phyloP scores from a whole-genome alignment of 2,329 filamentous ascomycete genomes.

The Apiospora koreana region DNA sequence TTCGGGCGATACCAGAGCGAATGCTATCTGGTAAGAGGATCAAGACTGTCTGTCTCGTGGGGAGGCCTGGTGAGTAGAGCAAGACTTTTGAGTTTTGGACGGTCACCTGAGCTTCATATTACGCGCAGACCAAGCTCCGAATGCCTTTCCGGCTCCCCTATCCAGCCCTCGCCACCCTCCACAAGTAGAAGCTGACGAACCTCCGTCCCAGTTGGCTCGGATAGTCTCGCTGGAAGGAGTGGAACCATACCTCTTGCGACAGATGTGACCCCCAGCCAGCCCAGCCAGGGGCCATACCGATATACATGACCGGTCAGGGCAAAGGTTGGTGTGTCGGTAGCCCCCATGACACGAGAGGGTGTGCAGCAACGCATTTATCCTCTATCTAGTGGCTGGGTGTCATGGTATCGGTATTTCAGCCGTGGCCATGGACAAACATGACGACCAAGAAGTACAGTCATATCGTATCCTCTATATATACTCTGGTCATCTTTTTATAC shows the following conservation, averaged over 20 bases:
- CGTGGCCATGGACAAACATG: neutral
- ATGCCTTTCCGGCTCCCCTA: neutral
- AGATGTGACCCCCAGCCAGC: neutral
- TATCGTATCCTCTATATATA: neutral
- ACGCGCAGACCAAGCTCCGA: neutral
- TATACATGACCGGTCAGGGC: neutral
- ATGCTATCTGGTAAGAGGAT: neutral
- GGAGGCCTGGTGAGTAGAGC: neutral
- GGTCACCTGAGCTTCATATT: neutral
- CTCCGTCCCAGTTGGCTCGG: neutral
- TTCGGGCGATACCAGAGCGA: neutral
- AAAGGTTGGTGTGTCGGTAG: neutral
- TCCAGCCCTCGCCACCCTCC: neutral
- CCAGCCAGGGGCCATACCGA: neutral
- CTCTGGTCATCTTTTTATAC: neutral
- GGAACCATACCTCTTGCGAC: neutral
- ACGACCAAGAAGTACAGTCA: neutral
- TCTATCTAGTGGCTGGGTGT: neutral
- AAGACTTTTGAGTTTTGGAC: neutral
- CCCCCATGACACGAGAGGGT: neutral
- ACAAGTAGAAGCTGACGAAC: neutral
- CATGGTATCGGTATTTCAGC: neutral
- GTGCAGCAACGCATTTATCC: neutral
- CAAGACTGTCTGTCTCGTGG: conserved; percentile 1
- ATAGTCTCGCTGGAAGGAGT: neutral